phyloP scores from a whole-genome alignment of 768 basidiomycete species.

The Trametes villosa region DNA sequence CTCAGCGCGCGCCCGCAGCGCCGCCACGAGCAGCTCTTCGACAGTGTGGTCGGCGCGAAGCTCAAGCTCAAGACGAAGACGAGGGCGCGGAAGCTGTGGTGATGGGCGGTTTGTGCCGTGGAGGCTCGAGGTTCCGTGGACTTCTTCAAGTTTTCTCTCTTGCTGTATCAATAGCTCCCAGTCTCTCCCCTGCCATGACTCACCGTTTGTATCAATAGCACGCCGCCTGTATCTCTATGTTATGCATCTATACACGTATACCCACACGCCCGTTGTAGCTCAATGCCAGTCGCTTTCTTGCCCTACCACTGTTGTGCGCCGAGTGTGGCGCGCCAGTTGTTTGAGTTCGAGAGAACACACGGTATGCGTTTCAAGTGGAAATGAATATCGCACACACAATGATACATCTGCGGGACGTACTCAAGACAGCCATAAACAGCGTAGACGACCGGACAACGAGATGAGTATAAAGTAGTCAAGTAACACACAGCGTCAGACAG shows the following conservation, averaged over 20 bases:
- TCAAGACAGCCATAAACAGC: not conserved
- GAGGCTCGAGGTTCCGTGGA: not conserved
- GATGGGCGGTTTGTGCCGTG: not conserved
- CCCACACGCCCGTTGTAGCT: not conserved
- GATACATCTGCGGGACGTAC: not conserved
- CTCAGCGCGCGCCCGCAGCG: conserved; percentile 56
- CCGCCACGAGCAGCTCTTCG: conserved; percentile 59
- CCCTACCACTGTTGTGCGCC: not conserved
- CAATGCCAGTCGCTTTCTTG: not conserved
- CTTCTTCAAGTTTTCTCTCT: not conserved
- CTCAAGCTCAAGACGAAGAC: not conserved
- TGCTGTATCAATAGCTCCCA: conserved; percentile 12
- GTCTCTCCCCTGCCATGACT: not conserved
- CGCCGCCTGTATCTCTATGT: not conserved
- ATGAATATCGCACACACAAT: not conserved
- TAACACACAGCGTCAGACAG: not conserved
- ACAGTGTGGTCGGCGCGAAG: conserved; percentile 6
- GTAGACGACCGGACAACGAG: not conserved
- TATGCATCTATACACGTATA: conserved; percentile 4
- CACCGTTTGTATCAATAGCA: conserved; percentile 4
- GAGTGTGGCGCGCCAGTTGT: not conserved
- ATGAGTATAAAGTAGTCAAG: not conserved
- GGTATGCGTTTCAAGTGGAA: not conserved
- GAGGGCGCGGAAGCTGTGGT: not conserved
- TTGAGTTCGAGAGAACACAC: no score